These are phyloP conservation scores for Gossypium davidsonii DNA, from an alignment of 441 rosid species.

Conservation along the genomic window DNA sequence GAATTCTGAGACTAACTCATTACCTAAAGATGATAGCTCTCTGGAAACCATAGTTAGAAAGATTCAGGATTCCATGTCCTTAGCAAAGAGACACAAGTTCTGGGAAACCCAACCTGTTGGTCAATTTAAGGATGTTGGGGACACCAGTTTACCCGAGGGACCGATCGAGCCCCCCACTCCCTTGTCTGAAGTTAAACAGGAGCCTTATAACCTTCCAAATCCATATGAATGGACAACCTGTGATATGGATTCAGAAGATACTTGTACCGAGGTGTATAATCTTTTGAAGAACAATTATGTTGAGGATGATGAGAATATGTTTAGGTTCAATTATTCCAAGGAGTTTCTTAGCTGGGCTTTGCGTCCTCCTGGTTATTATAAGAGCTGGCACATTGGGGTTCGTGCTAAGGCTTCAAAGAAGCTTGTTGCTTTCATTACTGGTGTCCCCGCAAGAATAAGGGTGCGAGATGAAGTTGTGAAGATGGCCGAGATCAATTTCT, in stretches of 20 bases:
- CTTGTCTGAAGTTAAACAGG: slow-evolving; percentile 74
- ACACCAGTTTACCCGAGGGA: slow-evolving; percentile 53
- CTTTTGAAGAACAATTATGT: slow-evolving; percentile 58
- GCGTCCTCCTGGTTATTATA: slow-evolving; percentile 73
- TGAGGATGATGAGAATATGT: slow-evolving; percentile 89
- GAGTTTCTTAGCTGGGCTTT: slow-evolving; percentile 91
- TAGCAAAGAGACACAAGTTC: slow-evolving; percentile 58
- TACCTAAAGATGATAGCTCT: slow-evolving; percentile 41
- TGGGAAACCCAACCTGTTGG: slow-evolving; percentile 97
- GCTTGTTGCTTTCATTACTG: slow-evolving; percentile 88
- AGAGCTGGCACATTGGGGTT: slow-evolving; percentile 90
- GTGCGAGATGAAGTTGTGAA: slow-evolving; percentile 66
- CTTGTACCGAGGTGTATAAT: slow-evolving; percentile 54
- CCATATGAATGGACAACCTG: slow-evolving; percentile 84
- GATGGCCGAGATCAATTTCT: slow-evolving; percentile 93
- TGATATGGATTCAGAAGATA: slow-evolving; percentile 66
- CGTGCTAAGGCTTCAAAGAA: slow-evolving; percentile 74
- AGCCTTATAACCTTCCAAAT: slow-evolving; percentile 79
- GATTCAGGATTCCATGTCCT: slow-evolving; percentile 55
- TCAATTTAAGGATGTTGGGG: slow-evolving; percentile 65
- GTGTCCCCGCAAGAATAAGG: slow-evolving; percentile 81
- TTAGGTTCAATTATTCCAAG: slow-evolving; percentile 88
- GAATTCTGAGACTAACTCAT: slow-evolving; percentile 28
- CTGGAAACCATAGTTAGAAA: slow-evolving; percentile 53
- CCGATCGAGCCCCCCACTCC: slow-evolving; percentile 61